Evolutionary conservation across 306 rosid species (phyloP).

Genomic region (peach (Prunus persica)): Prunus_persica_NCBIv2 NC_034016.1:16437001-16437500

Average conservation of each 20-base stretch:
- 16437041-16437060: neutral
- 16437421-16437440: conserved; percentile 38
- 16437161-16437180: neutral
- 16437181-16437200: neutral
- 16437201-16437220: neutral
- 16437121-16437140: neutral
- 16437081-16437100: neutral
- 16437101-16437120: conserved; percentile 11
- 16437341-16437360: conserved; percentile 4
- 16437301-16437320: conserved; percentile 10
- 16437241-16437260: conserved; percentile 9
- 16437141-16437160: neutral
- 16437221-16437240: conserved; percentile 2
- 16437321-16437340: neutral
- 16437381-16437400: conserved; percentile 20
- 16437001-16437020: neutral
- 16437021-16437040: neutral
- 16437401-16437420: conserved; percentile 17
- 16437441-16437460: conserved; percentile 37
- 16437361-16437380: conserved; percentile 5
- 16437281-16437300: conserved; percentile 18
- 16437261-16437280: neutral
- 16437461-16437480: conserved; percentile 27
- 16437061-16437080: too few species aligned
- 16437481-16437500: conserved; percentile 25